Conservation (phyloP, 1,284 basidiomycete genomes). For the Moniliophthora roreri region DNA sequence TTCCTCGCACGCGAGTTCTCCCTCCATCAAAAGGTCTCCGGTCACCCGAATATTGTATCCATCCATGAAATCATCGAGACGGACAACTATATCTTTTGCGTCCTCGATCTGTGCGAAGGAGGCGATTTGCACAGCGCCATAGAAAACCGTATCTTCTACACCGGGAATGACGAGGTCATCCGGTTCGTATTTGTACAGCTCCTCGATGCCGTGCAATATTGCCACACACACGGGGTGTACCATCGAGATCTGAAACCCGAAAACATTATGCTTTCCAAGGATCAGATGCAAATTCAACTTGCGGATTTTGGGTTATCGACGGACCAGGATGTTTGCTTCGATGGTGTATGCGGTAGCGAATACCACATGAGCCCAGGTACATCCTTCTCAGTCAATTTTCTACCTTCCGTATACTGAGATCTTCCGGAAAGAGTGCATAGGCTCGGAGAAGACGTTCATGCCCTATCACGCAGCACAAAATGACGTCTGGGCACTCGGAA, state of each 20-base stretch:
- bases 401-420: too few relatives aligned
- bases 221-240: slow-evolving; percentile 58
- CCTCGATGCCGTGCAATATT: slow-evolving; percentile 60
- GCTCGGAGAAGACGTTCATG: background rate
- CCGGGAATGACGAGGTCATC: slow-evolving; percentile 45
- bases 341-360: slow-evolving; percentile 63
- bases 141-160: slow-evolving; percentile 17
- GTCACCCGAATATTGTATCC: slow-evolving; percentile 76
- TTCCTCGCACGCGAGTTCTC: slow-evolving; percentile 43
- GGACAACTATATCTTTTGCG: slow-evolving; percentile 49
- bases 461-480: slow-evolving; percentile 27
- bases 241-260: slow-evolving; percentile 77
- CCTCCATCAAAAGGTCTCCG: slow-evolving; percentile 72
- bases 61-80: slow-evolving; percentile 73
- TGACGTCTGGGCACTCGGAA: slow-evolving; percentile 80
- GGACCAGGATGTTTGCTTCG: slow-evolving; percentile 47
- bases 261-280: slow-evolving; percentile 57
- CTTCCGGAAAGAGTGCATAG: slow-evolving; percentile 8
- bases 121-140: slow-evolving; percentile 16
- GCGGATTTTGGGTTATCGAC: slow-evolving; percentile 76
- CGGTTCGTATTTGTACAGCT: slow-evolving; percentile 56
- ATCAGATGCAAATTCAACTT: slow-evolving; percentile 50
- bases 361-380: slow-evolving; percentile 64
- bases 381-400: slow-evolving; percentile 18
- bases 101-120: slow-evolving; percentile 58